Evolutionary conservation across 1,139 yeast genomes (phyloP).

Genomic region (Hemisphaericaspora lyxosophila): DNA sequence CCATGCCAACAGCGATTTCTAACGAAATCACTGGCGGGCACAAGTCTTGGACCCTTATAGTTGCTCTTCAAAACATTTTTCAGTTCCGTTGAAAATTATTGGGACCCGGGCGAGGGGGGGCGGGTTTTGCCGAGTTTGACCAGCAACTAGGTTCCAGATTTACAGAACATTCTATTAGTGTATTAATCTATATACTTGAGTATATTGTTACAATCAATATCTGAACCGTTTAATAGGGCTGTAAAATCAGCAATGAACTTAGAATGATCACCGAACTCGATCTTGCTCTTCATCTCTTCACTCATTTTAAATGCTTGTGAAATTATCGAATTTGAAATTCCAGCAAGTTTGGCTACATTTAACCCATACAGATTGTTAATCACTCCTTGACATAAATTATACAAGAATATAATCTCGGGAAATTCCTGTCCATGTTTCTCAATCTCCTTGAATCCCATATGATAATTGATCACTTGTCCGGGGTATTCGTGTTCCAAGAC

Average conservation of each 20-base stretch:
- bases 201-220: slow-evolving; percentile 9
- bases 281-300: slow-evolving; percentile 33
- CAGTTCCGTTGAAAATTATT: no score
- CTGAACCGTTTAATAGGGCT: slow-evolving; percentile 3
- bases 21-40: no score
- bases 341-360: slow-evolving; percentile 75
- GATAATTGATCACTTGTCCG: slow-evolving; percentile 54
- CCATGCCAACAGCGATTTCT: no score
- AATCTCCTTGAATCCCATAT: slow-evolving; percentile 71
- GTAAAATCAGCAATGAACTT: slow-evolving; percentile 6
- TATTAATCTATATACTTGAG: slow-evolving; percentile 10
- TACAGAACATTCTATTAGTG: no score
- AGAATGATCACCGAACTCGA: slow-evolving; percentile 21
- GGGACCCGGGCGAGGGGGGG: no score
- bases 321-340: slow-evolving; percentile 52
- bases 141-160: no score
- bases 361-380: slow-evolving; percentile 72
- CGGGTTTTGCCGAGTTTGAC: no score
- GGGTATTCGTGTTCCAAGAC: slow-evolving; percentile 45
- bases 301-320: slow-evolving; percentile 50
- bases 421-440: slow-evolving; percentile 29
- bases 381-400: slow-evolving; percentile 57
- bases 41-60: no score
- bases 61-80: no score
- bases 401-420: slow-evolving; percentile 56